phyloP scores from a whole-genome alignment of 2,329 filamentous ascomycete genomes.

The Colletotrichum neosansevieriae region DNA sequence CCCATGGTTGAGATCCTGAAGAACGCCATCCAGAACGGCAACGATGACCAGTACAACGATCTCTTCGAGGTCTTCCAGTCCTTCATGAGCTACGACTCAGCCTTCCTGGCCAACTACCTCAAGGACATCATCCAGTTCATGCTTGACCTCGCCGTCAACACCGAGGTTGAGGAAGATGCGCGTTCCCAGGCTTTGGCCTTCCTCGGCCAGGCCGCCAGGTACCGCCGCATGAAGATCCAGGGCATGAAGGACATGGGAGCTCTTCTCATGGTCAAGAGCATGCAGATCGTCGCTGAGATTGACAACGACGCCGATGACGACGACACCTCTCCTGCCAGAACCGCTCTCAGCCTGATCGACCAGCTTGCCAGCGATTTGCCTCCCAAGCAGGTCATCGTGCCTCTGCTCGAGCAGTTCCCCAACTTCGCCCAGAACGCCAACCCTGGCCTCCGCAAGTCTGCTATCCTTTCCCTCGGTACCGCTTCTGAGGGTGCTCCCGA shows the following conservation, averaged over 20 bases:
- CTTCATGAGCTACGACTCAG: constrained; percentile 88
- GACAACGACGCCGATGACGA: constrained; percentile 80
- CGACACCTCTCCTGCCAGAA: constrained; percentile 85
- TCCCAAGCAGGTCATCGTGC: constrained; percentile 93
- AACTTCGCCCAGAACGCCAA: constrained; percentile 81
- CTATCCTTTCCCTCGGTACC: constrained; percentile 91
- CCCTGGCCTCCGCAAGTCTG: constrained; percentile 86
- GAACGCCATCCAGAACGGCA: constrained; percentile 79
- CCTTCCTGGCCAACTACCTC: constrained; percentile 86
- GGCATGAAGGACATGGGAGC: constrained; percentile 86
- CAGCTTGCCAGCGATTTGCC: constrained; percentile 89
- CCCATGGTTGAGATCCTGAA: constrained; percentile 92
- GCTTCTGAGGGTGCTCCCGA: constrained; percentile 97
- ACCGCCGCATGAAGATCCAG: constrained; percentile 96
- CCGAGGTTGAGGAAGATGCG: constrained; percentile 83
- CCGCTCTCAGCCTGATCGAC: constrained; percentile 88
- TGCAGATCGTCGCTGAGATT: constrained; percentile 91
- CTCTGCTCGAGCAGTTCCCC: constrained; percentile 87
- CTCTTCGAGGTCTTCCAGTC: constrained; percentile 98
- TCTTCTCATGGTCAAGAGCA: constrained; percentile 86
- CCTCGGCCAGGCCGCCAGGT: constrained; percentile 91
- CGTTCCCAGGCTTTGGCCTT: constrained; percentile 92
- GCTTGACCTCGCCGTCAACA: constrained; percentile 86
- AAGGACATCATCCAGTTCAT: constrained; percentile 94
- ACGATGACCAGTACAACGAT: constrained; percentile 90